Evolutionary conservation across 805 yeast species (phyloP).

Genomic region (Wickerhamiella dianesei): DNA sequence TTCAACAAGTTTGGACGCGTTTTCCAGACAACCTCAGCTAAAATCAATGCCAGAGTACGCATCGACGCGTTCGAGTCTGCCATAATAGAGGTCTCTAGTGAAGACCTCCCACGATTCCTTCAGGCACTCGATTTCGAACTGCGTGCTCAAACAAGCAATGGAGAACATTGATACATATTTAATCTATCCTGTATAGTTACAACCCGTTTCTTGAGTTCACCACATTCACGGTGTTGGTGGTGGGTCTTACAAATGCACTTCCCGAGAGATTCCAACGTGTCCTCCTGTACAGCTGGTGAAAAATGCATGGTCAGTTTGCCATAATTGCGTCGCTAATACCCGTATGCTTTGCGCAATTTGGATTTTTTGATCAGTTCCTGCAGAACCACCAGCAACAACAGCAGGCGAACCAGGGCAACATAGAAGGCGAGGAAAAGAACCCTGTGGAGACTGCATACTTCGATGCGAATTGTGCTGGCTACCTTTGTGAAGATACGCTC

Average conservation of each 20-base stretch:
- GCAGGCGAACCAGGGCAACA: constrained; percentile 4
- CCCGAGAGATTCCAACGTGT: too few relatives aligned
- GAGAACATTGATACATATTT: background rate
- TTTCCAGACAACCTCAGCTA: constrained; percentile 73
- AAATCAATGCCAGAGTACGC: constrained; percentile 76
- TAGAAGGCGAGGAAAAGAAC: constrained; percentile 9
- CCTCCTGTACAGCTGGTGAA: too few relatives aligned
- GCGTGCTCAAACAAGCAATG: background rate
- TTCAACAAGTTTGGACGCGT: constrained; percentile 76
- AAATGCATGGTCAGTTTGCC: background rate
- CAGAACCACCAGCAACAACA: constrained; percentile 29
- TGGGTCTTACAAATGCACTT: too few relatives aligned
- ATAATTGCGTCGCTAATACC: background rate
- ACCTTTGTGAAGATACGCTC: constrained; percentile 72
- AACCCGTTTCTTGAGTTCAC: too few relatives aligned
- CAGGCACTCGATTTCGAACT: constrained; percentile 53
- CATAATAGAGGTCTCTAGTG: constrained; percentile 76
- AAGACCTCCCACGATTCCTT: constrained; percentile 75
- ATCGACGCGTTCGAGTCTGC: constrained; percentile 93
- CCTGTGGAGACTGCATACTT: constrained; percentile 15
- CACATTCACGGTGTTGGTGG: too few relatives aligned
- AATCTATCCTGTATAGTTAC: background rate
- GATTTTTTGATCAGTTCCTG: constrained; percentile 31
- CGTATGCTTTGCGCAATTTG: constrained; percentile 10
- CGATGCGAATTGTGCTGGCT: constrained; percentile 41